Evolutionary conservation across 352 stramenopile species (phyloP).

Genomic region (Peronosclerospora sorghi): DNA sequence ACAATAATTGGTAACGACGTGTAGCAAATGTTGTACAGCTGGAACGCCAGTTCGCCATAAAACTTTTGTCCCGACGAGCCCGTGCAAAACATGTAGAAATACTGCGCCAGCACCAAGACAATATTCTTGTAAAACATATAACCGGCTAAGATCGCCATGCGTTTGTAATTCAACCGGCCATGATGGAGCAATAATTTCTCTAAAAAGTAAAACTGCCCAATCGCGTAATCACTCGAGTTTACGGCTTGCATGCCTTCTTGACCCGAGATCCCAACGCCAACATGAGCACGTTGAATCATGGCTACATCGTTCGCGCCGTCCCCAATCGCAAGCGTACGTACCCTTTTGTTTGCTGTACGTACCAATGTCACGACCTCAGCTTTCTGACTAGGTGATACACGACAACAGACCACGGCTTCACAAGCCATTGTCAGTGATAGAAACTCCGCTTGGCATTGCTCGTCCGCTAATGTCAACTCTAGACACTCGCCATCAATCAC

Average conservation of each 20-base stretch:
- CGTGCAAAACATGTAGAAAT: conserved; percentile 88
- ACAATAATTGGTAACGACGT: conserved; percentile 87
- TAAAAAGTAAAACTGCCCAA: conserved; percentile 95
- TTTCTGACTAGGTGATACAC: conserved; percentile 79
- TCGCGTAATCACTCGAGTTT: conserved; percentile 96
- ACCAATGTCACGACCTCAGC: conserved; percentile 67
- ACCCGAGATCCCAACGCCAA: conserved; percentile 86
- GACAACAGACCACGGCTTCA: conserved; percentile 71
- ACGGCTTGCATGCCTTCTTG: conserved; percentile 92
- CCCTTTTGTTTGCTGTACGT: conserved; percentile 32
- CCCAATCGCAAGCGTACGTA: conserved; percentile 81
- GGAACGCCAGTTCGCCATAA: conserved; percentile 66
- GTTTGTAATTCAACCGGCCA: conserved; percentile 95
- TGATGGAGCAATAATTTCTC: conserved; percentile 93
- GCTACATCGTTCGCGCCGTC: conserved; percentile 92
- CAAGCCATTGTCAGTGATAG: conserved; percentile 57
- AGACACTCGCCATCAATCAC: conserved; percentile 66
- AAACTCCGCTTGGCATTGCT: conserved; percentile 45
- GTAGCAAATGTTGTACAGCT: conserved; percentile 91
- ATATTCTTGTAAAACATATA: conserved; percentile 99
- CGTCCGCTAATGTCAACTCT: conserved; percentile 44
- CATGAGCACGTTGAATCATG: conserved; percentile 89
- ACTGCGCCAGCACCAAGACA: conserved; percentile 80
- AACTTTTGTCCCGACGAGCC: conserved; percentile 85
- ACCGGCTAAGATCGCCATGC: conserved; percentile 87